phyloP scores from a whole-genome alignment of 2,329 filamentous ascomycete genomes.

The Coniochaeta hoffmannii region DNA sequence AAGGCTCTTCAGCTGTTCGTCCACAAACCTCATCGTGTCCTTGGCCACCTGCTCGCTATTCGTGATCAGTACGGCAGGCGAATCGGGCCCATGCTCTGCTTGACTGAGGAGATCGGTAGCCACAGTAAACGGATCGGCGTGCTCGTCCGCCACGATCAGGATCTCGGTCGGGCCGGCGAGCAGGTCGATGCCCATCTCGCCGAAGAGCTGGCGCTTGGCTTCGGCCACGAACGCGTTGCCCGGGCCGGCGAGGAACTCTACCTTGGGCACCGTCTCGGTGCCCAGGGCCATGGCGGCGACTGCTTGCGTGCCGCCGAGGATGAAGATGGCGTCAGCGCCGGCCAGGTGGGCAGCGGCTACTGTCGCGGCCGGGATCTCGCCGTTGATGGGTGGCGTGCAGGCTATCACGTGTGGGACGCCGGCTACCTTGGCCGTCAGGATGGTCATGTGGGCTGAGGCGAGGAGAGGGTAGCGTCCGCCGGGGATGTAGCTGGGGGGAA shows the following conservation, averaged over 20 bases:
- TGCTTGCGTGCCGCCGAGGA: slow-evolving; percentile 45
- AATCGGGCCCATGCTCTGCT: slow-evolving; percentile 44
- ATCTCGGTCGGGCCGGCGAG: slow-evolving; percentile 47
- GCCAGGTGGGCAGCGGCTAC: slow-evolving; percentile 42
- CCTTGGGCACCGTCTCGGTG: slow-evolving; percentile 37
- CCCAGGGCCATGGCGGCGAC: slow-evolving; percentile 44
- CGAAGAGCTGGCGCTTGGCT: slow-evolving; percentile 45
- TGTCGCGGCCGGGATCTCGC: slow-evolving; percentile 38
- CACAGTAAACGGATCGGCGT: slow-evolving; percentile 34
- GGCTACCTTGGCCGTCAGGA: slow-evolving; percentile 45
- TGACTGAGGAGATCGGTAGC: slow-evolving; percentile 40
- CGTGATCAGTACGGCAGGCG: slow-evolving; percentile 42
- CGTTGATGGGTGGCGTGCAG: slow-evolving; percentile 43
- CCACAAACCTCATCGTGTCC: slow-evolving; percentile 27
- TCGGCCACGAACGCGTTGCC: slow-evolving; percentile 49
- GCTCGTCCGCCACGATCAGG: slow-evolving; percentile 39
- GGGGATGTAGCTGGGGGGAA: slow-evolving; percentile 38
- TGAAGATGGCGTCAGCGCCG: slow-evolving; percentile 41
- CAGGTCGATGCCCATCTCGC: slow-evolving; percentile 46
- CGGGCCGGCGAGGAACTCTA: slow-evolving; percentile 45
- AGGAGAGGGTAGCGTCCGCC: slow-evolving; percentile 45
- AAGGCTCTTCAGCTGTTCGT: slow-evolving; percentile 30
- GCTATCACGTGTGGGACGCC: slow-evolving; percentile 41
- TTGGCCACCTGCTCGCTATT: slow-evolving; percentile 30
- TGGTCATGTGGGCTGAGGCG: slow-evolving; percentile 48